phyloP scores from a whole-genome alignment of 352 stramenopile genomes.

The Pythium periplocum region DNA sequence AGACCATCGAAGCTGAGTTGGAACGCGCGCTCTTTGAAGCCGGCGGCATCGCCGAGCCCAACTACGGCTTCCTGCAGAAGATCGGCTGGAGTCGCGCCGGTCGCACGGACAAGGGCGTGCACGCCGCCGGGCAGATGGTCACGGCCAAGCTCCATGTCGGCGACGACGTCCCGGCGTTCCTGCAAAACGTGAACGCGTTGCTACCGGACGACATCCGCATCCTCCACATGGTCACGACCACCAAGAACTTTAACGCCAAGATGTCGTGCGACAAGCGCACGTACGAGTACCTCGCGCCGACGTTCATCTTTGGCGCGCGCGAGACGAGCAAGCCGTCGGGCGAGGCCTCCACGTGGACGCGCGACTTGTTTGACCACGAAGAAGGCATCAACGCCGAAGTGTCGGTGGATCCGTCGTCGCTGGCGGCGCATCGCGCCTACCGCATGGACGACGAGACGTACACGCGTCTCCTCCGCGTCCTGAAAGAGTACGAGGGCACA shows the following conservation, averaged over 20 bases:
- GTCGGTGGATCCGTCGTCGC: conserved; percentile 34
- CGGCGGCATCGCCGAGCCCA: conserved; percentile 80
- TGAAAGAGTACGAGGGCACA: conserved; percentile 78
- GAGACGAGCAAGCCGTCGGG: conserved; percentile 2
- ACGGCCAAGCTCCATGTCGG: conserved; percentile 82
- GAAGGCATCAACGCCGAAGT: conserved; percentile 17
- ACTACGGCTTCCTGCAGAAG: conserved; percentile 90
- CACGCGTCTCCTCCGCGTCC: conserved; percentile 38
- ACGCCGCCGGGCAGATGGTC: conserved; percentile 82
- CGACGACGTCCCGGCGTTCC: conserved; percentile 60
- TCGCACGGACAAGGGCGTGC: conserved; percentile 89
- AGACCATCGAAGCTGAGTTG: conserved; percentile 89
- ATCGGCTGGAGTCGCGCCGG: conserved; percentile 87
- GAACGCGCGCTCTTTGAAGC: conserved; percentile 85
- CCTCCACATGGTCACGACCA: conserved; percentile 78
- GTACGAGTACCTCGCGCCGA: conserved; percentile 89
- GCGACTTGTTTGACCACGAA: conserved; percentile 32
- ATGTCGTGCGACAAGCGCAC: conserved; percentile 84
- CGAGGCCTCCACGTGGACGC: conserved; percentile 23
- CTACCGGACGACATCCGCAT: conserved; percentile 82
- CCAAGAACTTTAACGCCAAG: conserved; percentile 91
- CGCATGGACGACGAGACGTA: conserved; percentile 54
- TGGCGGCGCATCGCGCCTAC: conserved; percentile 70
- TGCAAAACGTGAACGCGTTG: conserved; percentile 60
- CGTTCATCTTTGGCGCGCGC: conserved; percentile 77